These are phyloP conservation scores for Leishmania amazonensis DNA, from an alignment of 208 protist genomes.

Conservation along the genomic window DNA sequence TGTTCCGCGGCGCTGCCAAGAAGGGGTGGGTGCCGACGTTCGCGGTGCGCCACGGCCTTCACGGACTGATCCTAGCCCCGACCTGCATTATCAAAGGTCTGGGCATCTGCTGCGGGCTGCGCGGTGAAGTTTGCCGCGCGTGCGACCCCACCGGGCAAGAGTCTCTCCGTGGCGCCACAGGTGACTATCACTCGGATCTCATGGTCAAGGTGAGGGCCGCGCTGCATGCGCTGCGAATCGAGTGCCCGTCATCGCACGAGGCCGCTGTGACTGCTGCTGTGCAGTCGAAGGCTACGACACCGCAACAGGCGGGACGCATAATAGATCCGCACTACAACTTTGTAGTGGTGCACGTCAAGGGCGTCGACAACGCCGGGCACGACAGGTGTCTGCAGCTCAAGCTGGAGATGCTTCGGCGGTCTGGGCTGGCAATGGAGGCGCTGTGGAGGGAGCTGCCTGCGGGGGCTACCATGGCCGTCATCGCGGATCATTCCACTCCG, in stretches of 20 bases:
- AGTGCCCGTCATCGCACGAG: conserved; percentile 14
- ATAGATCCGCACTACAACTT: conserved; percentile 42
- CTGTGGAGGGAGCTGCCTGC: conserved; percentile 54
- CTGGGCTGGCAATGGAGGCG: conserved; percentile 47
- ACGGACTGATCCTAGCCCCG: conserved; percentile 61
- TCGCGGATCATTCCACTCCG: conserved; percentile 69
- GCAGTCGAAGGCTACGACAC: neutral
- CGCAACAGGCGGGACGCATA: conserved; percentile 5
- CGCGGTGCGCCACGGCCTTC: conserved; percentile 51
- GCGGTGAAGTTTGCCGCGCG: conserved; percentile 12
- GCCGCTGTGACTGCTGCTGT: conserved; percentile 7
- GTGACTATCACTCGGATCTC: conserved; percentile 55
- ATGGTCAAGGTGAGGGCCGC: conserved; percentile 55
- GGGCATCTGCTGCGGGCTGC: conserved; percentile 61
- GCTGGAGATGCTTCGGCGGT: conserved; percentile 52
- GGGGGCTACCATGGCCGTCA: conserved; percentile 55
- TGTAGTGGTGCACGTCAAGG: conserved; percentile 78
- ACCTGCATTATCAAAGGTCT: conserved; percentile 80
- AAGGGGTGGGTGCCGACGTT: conserved; percentile 74
- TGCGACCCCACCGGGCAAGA: conserved; percentile 20
- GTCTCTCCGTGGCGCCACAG: conserved; percentile 47
- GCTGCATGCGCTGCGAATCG: conserved; percentile 42
- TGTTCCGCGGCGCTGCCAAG: conserved; percentile 68
- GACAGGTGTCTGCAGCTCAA: conserved; percentile 48
- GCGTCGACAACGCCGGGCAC: conserved; percentile 72